These are phyloP conservation scores for Ophiostoma australiae DNA, from an alignment of 2,329 filamentous ascomycete species.

Conservation along the genomic window DNA sequence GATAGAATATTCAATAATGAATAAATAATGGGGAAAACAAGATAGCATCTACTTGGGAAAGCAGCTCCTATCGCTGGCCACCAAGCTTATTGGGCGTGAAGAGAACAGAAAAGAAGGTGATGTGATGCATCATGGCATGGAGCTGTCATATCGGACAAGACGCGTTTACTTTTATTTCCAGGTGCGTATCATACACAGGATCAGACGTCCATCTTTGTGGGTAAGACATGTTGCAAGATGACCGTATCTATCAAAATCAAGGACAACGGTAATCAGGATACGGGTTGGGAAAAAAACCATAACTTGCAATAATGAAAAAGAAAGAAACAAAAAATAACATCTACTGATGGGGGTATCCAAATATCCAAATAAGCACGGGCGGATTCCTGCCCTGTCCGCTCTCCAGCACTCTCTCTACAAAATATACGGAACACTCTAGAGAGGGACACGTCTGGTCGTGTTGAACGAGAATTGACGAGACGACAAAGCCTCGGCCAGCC, in stretches of 20 bases:
- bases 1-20: not conserved
- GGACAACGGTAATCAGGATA: too few relatives aligned
- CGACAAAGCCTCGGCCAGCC: not conserved
- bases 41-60: not conserved
- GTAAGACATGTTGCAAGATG: too few relatives aligned
- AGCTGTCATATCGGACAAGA: not conserved
- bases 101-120: not conserved
- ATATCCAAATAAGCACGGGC: not conserved
- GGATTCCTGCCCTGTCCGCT: too few relatives aligned
- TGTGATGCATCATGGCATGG: not conserved
- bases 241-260: too few relatives aligned
- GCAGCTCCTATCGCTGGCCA: not conserved
- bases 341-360: not conserved
- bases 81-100: not conserved
- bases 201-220: too few relatives aligned
- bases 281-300: too few relatives aligned
- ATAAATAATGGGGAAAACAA: too few relatives aligned
- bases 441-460: not conserved
- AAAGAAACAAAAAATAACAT: too few relatives aligned
- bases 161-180: not conserved
- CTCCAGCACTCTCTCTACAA: too few relatives aligned
- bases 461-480: not conserved
- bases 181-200: not conserved
- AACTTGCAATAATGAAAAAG: too few relatives aligned
- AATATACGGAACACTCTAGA: too few relatives aligned